phyloP scores from a whole-genome alignment of 768 basidiomycete species.

The Auriscalpium vulgare region DNA sequence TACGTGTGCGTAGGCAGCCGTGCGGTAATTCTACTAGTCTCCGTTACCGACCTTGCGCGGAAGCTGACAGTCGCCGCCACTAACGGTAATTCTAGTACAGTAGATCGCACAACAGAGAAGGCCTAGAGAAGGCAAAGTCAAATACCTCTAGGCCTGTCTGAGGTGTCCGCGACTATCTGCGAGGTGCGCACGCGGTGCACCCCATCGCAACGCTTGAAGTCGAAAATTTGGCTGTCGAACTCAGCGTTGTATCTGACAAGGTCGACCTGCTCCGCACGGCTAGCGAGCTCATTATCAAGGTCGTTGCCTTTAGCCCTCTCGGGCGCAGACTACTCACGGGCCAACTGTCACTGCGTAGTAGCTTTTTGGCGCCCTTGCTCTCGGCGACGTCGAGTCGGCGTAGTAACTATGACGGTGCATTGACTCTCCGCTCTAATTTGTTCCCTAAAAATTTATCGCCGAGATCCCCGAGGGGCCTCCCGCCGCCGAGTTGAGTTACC shows the following conservation, averaged over 20 bases:
- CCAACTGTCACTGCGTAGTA: constrained; percentile 21
- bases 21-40: too few relatives aligned
- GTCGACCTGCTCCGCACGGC: constrained; percentile 18
- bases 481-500: too few relatives aligned
- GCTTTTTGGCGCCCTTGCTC: neutral
- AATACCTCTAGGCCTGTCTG: constrained; percentile 31
- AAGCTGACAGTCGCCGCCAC: too few relatives aligned
- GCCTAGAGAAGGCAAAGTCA: constrained; percentile 21
- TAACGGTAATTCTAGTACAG: too few relatives aligned
- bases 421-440: neutral
- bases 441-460: constrained; percentile 18
- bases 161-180: constrained; percentile 26
- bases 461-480: too few relatives aligned
- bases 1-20: too few relatives aligned
- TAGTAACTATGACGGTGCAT: neutral
- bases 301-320: constrained; percentile 29
- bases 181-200: constrained; percentile 26
- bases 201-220: constrained; percentile 25
- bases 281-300: constrained; percentile 26
- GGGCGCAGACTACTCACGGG: constrained; percentile 26
- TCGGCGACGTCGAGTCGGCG: too few relatives aligned
- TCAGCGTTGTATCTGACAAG: constrained; percentile 22
- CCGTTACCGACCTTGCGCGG: too few relatives aligned
- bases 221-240: constrained; percentile 24
- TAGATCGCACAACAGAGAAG: constrained; percentile 10